A percentile compares a stretch with the other conserved stretches of the same genome.
phyloP scores from a whole-genome alignment of 306 rosid species.

The Prunus dulcis region DNA sequence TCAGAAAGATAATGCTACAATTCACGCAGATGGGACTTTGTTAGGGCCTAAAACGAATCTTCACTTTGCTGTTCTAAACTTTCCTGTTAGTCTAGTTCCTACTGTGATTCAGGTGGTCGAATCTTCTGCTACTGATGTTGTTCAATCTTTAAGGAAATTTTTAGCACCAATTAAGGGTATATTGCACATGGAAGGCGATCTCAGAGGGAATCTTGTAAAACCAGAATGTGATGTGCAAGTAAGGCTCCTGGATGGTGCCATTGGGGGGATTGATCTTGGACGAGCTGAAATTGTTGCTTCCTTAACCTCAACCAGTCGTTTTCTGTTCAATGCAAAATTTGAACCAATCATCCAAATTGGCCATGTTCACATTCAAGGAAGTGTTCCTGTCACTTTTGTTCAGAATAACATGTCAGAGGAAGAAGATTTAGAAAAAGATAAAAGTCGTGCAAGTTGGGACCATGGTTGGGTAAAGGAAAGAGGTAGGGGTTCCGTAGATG shows the following conservation, averaged over 20 bases:
- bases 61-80: constrained; percentile 88
- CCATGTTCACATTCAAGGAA: constrained; percentile 85
- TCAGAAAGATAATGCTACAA: constrained; percentile 86
- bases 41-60: constrained; percentile 84
- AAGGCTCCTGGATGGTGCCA: constrained; percentile 89
- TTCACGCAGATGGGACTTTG: constrained; percentile 94
- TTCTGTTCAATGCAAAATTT: constrained; percentile 88
- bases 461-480: constrained; percentile 72
- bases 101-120: constrained; percentile 74
- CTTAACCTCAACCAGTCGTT: constrained; percentile 74
- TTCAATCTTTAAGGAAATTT: constrained; percentile 65
- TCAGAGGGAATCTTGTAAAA: constrained; percentile 81
- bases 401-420: constrained; percentile 50
- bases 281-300: constrained; percentile 94
- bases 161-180: constrained; percentile 77
- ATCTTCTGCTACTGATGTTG: constrained; percentile 68
- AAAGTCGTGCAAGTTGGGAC: constrained; percentile 45
- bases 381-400: constrained; percentile 71
- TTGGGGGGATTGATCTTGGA: constrained; percentile 89
- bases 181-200: constrained; percentile 99
- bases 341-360: constrained; percentile 85
- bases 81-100: constrained; percentile 87
- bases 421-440: constrained; percentile 55
- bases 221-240: constrained; percentile 97
- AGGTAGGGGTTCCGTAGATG: constrained; percentile 41